A percentile compares a stretch with the other conserved stretches of the same genome.
These are phyloP conservation scores for Raffaelea albimanens DNA, from an alignment of 2,329 filamentous ascomycete species.

Conservation along the genomic window DNA sequence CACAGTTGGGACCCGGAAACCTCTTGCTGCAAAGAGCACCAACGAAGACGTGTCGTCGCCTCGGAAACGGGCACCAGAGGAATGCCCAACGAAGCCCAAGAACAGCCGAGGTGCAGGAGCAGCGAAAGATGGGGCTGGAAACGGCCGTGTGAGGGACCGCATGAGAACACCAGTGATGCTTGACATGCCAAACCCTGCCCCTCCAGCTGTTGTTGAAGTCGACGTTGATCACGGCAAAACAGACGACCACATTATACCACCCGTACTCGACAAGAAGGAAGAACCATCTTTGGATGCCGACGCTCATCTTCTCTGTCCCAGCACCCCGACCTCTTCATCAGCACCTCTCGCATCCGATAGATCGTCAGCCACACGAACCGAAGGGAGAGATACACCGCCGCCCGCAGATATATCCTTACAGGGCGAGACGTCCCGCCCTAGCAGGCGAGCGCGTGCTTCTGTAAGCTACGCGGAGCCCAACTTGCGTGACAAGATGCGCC, in stretches of 20 bases:
- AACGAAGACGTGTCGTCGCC: conserved; percentile 52
- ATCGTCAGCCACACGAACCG: conserved; percentile 18
- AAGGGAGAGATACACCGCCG: conserved; percentile 46
- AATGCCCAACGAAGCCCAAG: conserved; percentile 13
- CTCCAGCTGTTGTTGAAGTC: conserved; percentile 8
- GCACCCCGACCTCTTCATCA: conserved; percentile 6
- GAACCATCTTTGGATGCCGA: neutral
- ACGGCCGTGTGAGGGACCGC: conserved; percentile 7
- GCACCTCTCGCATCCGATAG: conserved; percentile 24
- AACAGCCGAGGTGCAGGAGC: conserved; percentile 14
- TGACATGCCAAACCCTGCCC: conserved; percentile 18
- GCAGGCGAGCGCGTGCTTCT: conserved; percentile 55
- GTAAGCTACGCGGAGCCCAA: conserved; percentile 80
- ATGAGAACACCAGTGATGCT: conserved; percentile 18
- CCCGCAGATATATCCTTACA: conserved; percentile 45
- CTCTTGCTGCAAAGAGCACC: conserved; percentile 47
- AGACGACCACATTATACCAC: conserved; percentile 20
- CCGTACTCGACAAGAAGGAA: neutral
- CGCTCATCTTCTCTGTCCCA: conserved; percentile 3
- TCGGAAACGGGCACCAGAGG: conserved; percentile 34
- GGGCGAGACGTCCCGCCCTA: conserved; percentile 52
- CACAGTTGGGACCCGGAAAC: conserved; percentile 29
- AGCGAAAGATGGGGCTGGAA: conserved; percentile 8
- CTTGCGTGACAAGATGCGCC: conserved; percentile 72
- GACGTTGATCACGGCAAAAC: neutral